Conservation (phyloP, 2,329 filamentous ascomycete genomes). For the Fonsecaea erecta region DNA sequence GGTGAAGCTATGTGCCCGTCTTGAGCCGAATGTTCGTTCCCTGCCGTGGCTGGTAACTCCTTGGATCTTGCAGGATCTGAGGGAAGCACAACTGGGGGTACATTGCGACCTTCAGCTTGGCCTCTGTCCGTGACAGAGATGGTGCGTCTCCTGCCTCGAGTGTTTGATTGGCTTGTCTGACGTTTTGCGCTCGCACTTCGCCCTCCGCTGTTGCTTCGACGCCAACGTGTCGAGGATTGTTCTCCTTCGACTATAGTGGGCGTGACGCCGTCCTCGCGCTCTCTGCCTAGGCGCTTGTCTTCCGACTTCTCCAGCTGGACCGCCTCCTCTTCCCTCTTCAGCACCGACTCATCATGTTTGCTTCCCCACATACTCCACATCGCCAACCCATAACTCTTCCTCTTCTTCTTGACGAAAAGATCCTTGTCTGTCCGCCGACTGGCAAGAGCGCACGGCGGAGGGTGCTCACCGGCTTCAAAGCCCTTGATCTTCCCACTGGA, state of each 20-base stretch:
- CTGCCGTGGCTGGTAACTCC: neutral
- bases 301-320: slow-evolving; percentile 14
- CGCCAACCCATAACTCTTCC: slow-evolving; percentile 74
- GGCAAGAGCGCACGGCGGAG: slow-evolving; percentile 82
- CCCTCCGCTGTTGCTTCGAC: slow-evolving; percentile 7
- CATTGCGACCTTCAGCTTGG: slow-evolving; percentile 28
- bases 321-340: slow-evolving; percentile 48
- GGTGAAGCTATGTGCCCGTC: slow-evolving; percentile 13
- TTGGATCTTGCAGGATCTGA: neutral
- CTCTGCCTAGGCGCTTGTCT: neutral
- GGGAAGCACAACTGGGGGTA: slow-evolving; percentile 6
- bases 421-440: slow-evolving; percentile 63
- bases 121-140: slow-evolving; percentile 34
- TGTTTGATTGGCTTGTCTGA: slow-evolving; percentile 11
- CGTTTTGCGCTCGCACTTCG: slow-evolving; percentile 24
- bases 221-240: neutral
- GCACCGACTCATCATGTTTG: slow-evolving; percentile 79
- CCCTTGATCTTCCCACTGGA: slow-evolving; percentile 68
- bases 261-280: neutral
- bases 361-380: slow-evolving; percentile 89
- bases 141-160: slow-evolving; percentile 28
- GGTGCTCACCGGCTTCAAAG: slow-evolving; percentile 72
- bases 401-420: slow-evolving; percentile 49
- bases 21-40: neutral
- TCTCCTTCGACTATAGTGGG: neutral